Percentiles rank a stretch among this genome's conserved stretches.
Conservation (phyloP, 192 early-diverging fungal genomes). For the Chytriomyces confervae region DNA sequence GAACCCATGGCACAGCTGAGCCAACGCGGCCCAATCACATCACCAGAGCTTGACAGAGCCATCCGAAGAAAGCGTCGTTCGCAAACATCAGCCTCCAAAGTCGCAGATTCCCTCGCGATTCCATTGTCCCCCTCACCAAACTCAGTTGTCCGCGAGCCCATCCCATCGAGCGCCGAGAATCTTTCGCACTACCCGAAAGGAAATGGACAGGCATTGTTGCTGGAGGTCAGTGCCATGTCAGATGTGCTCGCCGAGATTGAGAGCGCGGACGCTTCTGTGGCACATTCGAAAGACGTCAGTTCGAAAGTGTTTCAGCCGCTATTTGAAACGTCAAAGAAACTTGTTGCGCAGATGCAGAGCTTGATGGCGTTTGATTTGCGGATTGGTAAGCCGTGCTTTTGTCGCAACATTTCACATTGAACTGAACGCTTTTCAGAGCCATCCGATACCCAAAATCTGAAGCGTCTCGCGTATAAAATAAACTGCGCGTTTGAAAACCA, state of each 20-base stretch:
- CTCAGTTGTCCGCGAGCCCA: too few relatives aligned
- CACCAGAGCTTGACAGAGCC: neutral
- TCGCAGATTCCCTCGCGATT: too few relatives aligned
- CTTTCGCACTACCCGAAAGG: too few relatives aligned
- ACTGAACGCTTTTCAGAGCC: slow-evolving; percentile 11
- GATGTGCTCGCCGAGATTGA: neutral
- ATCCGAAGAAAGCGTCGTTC: too few relatives aligned
- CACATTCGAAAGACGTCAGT: neutral
- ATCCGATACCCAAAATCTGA: slow-evolving; percentile 17
- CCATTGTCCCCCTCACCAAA: too few relatives aligned
- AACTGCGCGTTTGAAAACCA: slow-evolving; percentile 30
- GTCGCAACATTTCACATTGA: neutral
- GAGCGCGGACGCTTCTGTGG: neutral
- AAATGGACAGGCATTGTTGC: too few relatives aligned
- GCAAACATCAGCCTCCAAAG: too few relatives aligned
- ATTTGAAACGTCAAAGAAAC: slow-evolving; percentile 23
- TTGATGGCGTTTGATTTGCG: slow-evolving; percentile 12
- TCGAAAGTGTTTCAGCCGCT: slow-evolving; percentile 20
- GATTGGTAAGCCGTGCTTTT: slow-evolving; percentile 6
- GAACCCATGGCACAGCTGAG: too few relatives aligned
- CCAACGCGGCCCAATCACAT: neutral
- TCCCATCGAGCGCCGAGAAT: too few relatives aligned
- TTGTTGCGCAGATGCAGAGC: slow-evolving; percentile 17
- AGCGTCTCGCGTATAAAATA: slow-evolving; percentile 20
- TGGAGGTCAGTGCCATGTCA: too few relatives aligned